A percentile compares a stretch with the other conserved stretches of the same genome.
These are phyloP conservation scores for Cicer judaicum DNA, from an alignment of 306 rosid species.

Conservation along the genomic window DNA sequence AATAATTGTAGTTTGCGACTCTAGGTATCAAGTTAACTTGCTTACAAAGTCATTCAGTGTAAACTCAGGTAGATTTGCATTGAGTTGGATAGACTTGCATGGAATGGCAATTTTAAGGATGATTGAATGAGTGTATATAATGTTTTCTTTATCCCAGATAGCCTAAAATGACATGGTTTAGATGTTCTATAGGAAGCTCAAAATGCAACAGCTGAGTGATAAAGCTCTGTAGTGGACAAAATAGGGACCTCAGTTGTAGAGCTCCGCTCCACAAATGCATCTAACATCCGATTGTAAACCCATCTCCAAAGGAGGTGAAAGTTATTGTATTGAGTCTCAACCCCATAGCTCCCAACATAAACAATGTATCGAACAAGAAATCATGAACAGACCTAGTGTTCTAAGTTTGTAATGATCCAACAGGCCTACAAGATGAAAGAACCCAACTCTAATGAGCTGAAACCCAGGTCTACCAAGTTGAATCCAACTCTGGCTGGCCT, in stretches of 20 bases:
- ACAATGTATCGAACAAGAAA: neutral
- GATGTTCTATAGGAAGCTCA: neutral
- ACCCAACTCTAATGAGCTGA: neutral
- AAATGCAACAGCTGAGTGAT: neutral
- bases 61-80: slow-evolving; percentile 10
- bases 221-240: neutral
- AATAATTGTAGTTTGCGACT: neutral
- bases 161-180: neutral
- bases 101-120: neutral
- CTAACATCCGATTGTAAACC: neutral
- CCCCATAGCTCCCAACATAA: neutral
- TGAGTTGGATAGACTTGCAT: neutral
- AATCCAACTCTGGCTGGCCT: neutral
- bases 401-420: neutral
- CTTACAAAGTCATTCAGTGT: neutral
- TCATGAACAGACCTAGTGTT: neutral
- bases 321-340: neutral
- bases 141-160: neutral
- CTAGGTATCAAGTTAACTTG: neutral
- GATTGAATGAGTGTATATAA: neutral
- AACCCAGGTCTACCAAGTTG: slow-evolving; percentile 4
- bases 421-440: neutral
- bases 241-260: neutral
- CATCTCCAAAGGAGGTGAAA: neutral
- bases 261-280: neutral